These are phyloP conservation scores for Amphibolis antarctica DNA, from an alignment of 106 monocot species.

Conservation along the genomic window DNA sequence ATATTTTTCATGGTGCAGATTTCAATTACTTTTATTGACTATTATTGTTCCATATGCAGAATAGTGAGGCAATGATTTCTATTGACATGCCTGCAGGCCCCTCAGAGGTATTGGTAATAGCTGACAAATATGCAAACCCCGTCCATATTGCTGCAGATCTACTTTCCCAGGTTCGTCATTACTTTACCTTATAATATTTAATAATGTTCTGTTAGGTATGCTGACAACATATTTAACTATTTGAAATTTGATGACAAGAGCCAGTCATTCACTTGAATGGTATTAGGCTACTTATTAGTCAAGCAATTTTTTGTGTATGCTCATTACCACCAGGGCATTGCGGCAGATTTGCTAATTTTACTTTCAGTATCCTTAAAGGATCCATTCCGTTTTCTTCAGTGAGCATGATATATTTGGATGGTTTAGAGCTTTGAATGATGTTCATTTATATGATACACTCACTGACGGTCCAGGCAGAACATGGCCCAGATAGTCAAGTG, in stretches of 20 bases:
- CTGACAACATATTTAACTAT: neutral
- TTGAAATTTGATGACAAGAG: too few species aligned
- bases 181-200: neutral
- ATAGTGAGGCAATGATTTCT: constrained; percentile 95
- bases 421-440: too few species aligned
- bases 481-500: constrained; percentile 97
- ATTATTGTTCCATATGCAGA: constrained; percentile 42
- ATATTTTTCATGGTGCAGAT: neutral
- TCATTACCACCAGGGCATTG: too few species aligned
- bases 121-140: constrained; percentile 80
- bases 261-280: too few species aligned
- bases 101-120: constrained; percentile 90
- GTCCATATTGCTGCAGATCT: constrained; percentile 84
- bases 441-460: too few species aligned
- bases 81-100: constrained; percentile 99
- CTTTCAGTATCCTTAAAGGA: too few species aligned
- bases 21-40: neutral
- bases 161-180: constrained; percentile 66
- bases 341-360: too few species aligned
- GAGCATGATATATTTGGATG: too few species aligned
- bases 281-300: too few species aligned
- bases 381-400: too few species aligned
- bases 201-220: neutral
- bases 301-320: too few species aligned
- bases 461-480: constrained; percentile 56